Base-by-base conservation (phyloP, 1,284 basidiomycete species). In the Ustilago trichophora region DNA sequence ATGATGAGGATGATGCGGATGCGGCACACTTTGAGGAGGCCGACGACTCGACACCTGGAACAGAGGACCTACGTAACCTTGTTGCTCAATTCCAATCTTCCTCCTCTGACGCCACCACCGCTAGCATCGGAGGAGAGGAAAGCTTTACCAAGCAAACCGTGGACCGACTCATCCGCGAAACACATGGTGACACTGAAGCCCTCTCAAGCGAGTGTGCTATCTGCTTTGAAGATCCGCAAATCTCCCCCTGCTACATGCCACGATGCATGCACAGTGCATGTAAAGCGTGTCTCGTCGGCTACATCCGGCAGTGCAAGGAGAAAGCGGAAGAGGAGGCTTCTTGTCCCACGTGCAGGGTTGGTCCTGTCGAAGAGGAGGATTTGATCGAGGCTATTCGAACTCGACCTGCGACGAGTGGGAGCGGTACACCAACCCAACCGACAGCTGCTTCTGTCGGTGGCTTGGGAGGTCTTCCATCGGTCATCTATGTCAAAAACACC, bases 201-300 rank as follows among this genome's bases (percentile, higher is more conserved):
- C n/a, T n/a, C 4, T 33, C n/a, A 2, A 68, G 72, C 13, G 80
- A 81, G 25, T 83, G 83, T 49, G 73, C 77, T 29, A 65, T 82
- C 16, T 83, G 83, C 42, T 72, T 82, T 32, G 82, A 82, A 51
- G 72, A 75, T 15, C 46, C 54, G 18, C 67, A 58, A 43, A 29
- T 49, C 15, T 56, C 65, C 25, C 72, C 59, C 7, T 78, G 75
- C 55, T 82, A 75, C 45, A 35, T 83, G 19, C 82, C 82, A 5
- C 56, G 58, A 8, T 83, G 83, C 66, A 76, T 75, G 43, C 83
- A 83, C 58, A 69, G 64, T 9, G 82, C 75, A 3, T 95, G 92
- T 82, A 91, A 91, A 76, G 88, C 90, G 59, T 95, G 92, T 74
- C 88, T 93, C 15, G 80, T 90, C 8, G 86, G 87, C 11, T 89